Evolutionary conservation across 441 rosid genomes (phyloP), one percentile per base, ranked within the genome.

Genomic region (Viola pubescens): DNA sequence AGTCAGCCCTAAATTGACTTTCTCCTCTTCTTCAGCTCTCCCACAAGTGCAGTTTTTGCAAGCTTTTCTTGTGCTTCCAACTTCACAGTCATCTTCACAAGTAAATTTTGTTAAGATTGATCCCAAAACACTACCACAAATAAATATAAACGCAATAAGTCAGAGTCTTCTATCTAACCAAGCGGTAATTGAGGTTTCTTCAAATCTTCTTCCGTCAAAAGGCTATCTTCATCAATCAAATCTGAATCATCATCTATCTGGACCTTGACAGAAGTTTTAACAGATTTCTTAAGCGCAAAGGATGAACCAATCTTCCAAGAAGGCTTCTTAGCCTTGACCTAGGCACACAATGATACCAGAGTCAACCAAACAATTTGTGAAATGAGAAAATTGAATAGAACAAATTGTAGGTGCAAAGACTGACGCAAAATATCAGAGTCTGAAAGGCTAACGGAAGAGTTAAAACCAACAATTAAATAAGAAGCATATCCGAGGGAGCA

Each of bases 41-140:
- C 97, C 98, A 62, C 98, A 89, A 0, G 76, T 78, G 56, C 98
- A 94, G 73, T 88, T 94, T 78, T 88, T 89, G 87, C 97, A 94
- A 64, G 98, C 98, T 77, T 89, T 94, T 78, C 86, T 86, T 9
- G 91, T 77, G 81, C 81, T 81, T 67, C 87, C 83, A 13, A 81
- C 81, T 64, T 86, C 97, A 44, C 97, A 94, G 70, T 87, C 97
- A 49, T 54, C 96, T 92, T 73, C 62, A 71, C 14, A 59, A 48
- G 16, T 6, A 38, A 10, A 45, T 16, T 34, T 43, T 58, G 49
- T 42, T 9, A 44, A n/a, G n/a, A 12, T 16, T 11, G 54, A 0
- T 50, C 42, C 11, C 41, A 42, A 42, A 53, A 59, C n/a, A 13
- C 63, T 39, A 12, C 13, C 19, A 7, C 48, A 19, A 39, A 40